Percentiles rank a stretch among this genome's conserved stretches.
These are phyloP conservation scores for Kregervanrija delftensis DNA, from an alignment of 805 yeast genomes.

Conservation along the genomic window DNA sequence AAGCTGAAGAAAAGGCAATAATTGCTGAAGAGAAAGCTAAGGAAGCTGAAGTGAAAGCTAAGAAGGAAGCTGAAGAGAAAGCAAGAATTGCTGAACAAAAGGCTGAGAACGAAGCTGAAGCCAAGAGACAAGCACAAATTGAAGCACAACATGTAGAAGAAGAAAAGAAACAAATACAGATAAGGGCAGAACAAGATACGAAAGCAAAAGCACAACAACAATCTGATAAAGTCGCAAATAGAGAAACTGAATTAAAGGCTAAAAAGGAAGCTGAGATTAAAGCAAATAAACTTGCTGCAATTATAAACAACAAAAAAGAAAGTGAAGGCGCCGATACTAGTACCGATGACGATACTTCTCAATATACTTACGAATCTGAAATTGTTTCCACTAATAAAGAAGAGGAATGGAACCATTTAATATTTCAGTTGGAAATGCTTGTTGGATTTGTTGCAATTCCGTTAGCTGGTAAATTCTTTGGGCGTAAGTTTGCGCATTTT, in stretches of 20 bases:
- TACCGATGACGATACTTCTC: slow-evolving; percentile 14
- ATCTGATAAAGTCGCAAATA: slow-evolving; percentile 1
- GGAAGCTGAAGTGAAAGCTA: background rate
- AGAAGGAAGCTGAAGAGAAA: slow-evolving; percentile 1
- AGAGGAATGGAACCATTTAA: slow-evolving; percentile 68
- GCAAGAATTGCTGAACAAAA: background rate
- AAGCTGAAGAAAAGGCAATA: too few relatives aligned
- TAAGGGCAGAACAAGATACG: background rate
- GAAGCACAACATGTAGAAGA: background rate
- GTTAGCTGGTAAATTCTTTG: slow-evolving; percentile 57
- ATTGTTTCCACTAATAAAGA: slow-evolving; percentile 38
- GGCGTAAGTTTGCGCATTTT: slow-evolving; percentile 48
- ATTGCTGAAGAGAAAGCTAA: too few relatives aligned
- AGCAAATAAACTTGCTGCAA: too few relatives aligned
- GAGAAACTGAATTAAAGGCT: background rate
- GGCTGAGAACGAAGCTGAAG: too few relatives aligned
- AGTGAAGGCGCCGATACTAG: background rate
- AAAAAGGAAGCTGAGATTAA: background rate
- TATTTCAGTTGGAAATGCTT: slow-evolving; percentile 51
- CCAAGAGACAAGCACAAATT: background rate
- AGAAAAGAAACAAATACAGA: background rate
- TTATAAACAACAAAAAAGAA: too few relatives aligned
- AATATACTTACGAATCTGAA: slow-evolving; percentile 28
- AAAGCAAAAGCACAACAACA: background rate
- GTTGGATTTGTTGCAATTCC: slow-evolving; percentile 58